Evolutionary conservation across 345 rosid genomes (phyloP).

Genomic region (Salix suchowensis): DNA sequence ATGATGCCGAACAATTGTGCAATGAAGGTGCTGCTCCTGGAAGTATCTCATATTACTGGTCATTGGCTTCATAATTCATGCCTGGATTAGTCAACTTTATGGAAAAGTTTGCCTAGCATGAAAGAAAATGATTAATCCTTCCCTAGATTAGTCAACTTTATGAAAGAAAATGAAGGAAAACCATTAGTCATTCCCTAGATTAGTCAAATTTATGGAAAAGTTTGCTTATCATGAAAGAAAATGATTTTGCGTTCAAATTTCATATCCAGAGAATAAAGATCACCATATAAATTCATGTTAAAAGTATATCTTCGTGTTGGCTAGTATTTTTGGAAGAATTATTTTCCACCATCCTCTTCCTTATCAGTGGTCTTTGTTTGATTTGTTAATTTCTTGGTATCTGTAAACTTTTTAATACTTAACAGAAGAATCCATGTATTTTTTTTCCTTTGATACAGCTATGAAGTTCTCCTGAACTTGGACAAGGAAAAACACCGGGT

Average conservation of each 20-base stretch:
- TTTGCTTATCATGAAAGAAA: neutral
- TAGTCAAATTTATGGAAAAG: neutral
- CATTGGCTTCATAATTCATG: neutral
- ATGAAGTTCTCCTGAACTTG: slow-evolving; percentile 22
- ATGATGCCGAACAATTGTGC: neutral
- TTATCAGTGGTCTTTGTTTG: neutral
- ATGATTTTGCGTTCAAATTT: neutral
- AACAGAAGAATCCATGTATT: neutral
- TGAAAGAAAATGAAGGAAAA: no score
- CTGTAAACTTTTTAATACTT: neutral
- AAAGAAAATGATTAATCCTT: no score
- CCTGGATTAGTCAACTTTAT: neutral
- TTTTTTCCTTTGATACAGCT: slow-evolving; percentile 14
- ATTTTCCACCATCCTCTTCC: neutral
- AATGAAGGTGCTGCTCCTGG: neutral
- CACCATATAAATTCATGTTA: neutral
- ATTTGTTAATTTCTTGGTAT: neutral
- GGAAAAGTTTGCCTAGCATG: no score
- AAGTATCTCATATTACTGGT: neutral
- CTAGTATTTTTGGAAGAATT: neutral
- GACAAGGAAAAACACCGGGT: slow-evolving; percentile 19
- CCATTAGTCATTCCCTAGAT: neutral
- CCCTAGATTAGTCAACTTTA: no score
- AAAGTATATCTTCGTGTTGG: neutral
- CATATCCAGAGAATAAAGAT: neutral